Base-by-base conservation (phyloP, 805 yeast genomes). In the Metschnikowia lachancei region DNA sequence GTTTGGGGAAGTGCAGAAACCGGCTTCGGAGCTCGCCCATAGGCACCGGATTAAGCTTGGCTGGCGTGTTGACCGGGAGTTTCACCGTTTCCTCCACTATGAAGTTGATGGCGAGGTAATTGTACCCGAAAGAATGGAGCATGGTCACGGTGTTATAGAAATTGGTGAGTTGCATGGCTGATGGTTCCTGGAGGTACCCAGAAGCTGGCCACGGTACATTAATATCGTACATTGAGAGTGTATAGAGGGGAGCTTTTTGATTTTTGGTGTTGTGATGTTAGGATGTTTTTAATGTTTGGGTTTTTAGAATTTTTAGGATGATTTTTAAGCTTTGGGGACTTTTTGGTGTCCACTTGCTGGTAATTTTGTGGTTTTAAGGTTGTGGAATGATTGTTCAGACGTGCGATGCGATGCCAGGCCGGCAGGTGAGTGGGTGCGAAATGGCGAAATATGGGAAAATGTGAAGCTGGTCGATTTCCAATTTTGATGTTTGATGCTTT, bases 61-160 rank as follows among this genome's bases (percentile, higher is more conserved):
- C 53, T n/a, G 66, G 60, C 10, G 61, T 56, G 45, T 74, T 72
- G 12, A 64, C 60, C 2, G 86, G 86, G 17, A 85, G 65, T 56
- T 78, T 82, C 20, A 72, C 70, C 14, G 67, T 61, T 53, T 81
- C 82, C 43, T 63, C 69, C 2, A 81, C 68, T 2, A 74, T 74
- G 57, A 82, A 82, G 63, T 88, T 90, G 41, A 91, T 65, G 2
- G 92, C 97, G 3, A 87, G 73, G 54, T 83, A 85, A 0, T 86
- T 78, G 60, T 89, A 89, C 10, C 92, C 94, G 6, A 85, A 61
- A 20, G 75, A 65, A 51, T 80, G 77, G 17, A 81, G 64, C 16
- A 83, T 80, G 6, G 74, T 61, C 8, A 87, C 61, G 3, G 79
- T 74, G 36, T 74, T 70, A 52, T 76, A 76, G 36, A 85, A 58